Evolutionary conservation across 1,284 basidiomycete genomes (phyloP).

Genomic region (Boletus smithii): DNA sequence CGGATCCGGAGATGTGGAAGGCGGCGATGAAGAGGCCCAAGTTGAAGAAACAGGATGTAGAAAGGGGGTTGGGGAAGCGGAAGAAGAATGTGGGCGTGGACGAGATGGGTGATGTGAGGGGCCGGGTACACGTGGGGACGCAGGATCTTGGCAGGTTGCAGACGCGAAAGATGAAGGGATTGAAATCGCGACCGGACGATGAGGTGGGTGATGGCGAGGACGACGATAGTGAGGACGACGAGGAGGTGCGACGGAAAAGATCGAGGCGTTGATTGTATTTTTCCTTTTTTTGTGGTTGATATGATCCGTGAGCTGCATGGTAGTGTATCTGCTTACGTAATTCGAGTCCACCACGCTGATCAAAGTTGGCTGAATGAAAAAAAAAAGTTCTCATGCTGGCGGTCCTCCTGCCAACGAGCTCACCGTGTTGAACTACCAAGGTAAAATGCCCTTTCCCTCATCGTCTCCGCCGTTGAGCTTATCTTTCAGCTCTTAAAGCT

Average conservation of each 20-base stretch:
- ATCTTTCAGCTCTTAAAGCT: conserved; percentile 1
- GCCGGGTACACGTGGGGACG: conserved; percentile 83
- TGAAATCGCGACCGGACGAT: conserved; percentile 48
- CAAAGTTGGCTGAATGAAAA: no score
- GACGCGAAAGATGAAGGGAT: conserved; percentile 88
- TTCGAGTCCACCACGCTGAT: background rate
- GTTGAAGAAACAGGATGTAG: conserved; percentile 80
- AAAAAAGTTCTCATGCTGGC: conserved; percentile 21
- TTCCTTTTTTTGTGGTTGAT: background rate
- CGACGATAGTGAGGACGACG: conserved; percentile 14
- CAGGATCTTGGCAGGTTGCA: conserved; percentile 89
- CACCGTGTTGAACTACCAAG: background rate
- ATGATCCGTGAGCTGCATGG: no score
- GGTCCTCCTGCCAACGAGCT: conserved; percentile 4
- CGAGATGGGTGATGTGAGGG: conserved; percentile 96
- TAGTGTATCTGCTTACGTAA: conserved; percentile 19
- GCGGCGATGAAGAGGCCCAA: conserved; percentile 83
- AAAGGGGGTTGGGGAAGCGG: conserved; percentile 88
- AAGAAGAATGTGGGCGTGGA: conserved; percentile 95
- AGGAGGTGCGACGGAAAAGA: conserved; percentile 17
- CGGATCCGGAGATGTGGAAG: conserved; percentile 80
- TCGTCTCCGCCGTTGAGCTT: background rate
- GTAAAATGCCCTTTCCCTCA: background rate
- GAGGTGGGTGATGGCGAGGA: conserved; percentile 23
- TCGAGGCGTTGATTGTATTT: conserved; percentile 6